Base-by-base conservation (phyloP, 179 eudicot species). In the Amaranthus tricolor region DNA sequence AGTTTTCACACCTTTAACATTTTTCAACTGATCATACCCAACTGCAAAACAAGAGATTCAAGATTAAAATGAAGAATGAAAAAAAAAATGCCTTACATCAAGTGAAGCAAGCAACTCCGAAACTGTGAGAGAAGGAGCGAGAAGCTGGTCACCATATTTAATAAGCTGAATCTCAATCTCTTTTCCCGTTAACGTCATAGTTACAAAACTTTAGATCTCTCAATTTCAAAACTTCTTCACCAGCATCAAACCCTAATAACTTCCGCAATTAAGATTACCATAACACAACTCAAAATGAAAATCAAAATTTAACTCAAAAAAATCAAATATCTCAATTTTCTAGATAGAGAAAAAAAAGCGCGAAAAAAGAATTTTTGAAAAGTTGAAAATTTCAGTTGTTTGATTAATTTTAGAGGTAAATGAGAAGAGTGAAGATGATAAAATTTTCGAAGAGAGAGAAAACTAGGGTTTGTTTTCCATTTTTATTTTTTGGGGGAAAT, bases 41-140 rank as follows among this genome's bases (percentile, higher is more conserved):
- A 62, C 6, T 51, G 2, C 1, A 16, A 40, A 75, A 17, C 51
- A 47, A 57, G 44, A 49, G 60, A 12, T 54, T 66, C 68, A 67
- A 24, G 48, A 48, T 52, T 17, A 44, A 16, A 79, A 43, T 9
- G n/a, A 9, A 69, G 24, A 19, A 16, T 24, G 50, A 5, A 62
- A 24, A 21, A 61, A 61, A 21, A 8, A 31, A 56, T 71, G 64
- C 60, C 92, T 83, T 83, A 93, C 96, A 47, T 85, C 86, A 57
- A 94, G 96, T 50, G 89, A 73, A 68, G 73, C 66, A 0, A 94
- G 85, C 21, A 92, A 84, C 67, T 88, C 84, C 63, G 88, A 77
- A 20, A 74, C 79, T 0, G 87, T 76, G 19, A 85, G 62, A 0
- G 96, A 86, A 45, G 83, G 88, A 43, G 81, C 79, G 12, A 82